Base-by-base conservation (phyloP, 225 moss, liverwort and hornwort species). In the Sphagnum contortum region DNA sequence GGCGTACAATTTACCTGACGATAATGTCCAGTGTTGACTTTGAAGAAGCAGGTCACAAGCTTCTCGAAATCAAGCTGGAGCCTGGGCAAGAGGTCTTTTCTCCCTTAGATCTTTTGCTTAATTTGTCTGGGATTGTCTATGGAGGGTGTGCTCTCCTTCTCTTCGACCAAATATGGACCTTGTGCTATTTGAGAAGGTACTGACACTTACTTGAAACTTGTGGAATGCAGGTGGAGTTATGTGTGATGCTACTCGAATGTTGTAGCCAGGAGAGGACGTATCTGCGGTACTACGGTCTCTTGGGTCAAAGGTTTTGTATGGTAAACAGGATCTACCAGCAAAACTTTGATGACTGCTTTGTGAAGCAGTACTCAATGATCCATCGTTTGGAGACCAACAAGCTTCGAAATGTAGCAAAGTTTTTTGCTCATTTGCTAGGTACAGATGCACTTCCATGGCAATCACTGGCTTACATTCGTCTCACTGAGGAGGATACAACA, bases 1-100 rank as follows among this genome's bases (percentile, higher is more conserved):
- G 91, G 48, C 83, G 91, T 78, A 91, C 89, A 52, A 89, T 91
- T 55, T 91, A 94, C 63, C 72, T 91, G 3, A 87, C 89, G 9
- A 91, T 94, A 48, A 94, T 91, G 94, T 94, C 91, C 48, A 91
- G 94, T 73, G 91, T 89, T 29, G 89, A 89, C 66, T 91, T 89
- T 56, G 91, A 94, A 71, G 91, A 94, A 80, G 94, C 94, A 58
- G 94, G 94, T 48, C 94, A 94, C 76, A 94, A 89, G 70, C 83
- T 94, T 44, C 70, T 94, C 8, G 89, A 91, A 75, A 94, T 94
- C 47, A 90, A 91, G 80, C 76, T 94, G 65, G 94, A 94, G 72
- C 68, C 91, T 66, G 91, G 94, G 57, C 94, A 94, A 71, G 94
- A 91, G 79, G 90, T 68, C 57, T 44, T 68, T 58, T 46, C 48